Evolutionary conservation across 1,284 basidiomycete genomes (phyloP).

Genomic region (Irpex sp.): DNA sequence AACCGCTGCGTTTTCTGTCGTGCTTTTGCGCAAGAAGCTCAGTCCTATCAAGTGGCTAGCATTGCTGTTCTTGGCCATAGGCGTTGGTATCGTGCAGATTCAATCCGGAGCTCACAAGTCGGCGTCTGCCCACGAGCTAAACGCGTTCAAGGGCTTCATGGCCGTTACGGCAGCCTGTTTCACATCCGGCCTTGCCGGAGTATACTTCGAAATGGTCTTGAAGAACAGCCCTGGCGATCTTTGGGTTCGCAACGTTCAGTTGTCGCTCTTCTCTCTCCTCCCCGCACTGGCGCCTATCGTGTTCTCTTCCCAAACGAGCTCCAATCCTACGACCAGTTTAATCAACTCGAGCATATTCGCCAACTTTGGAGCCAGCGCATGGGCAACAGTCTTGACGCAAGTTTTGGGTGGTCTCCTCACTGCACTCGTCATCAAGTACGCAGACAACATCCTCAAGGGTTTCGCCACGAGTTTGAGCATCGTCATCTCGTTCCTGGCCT

Average conservation of each 20-base stretch:
- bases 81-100: constrained; percentile 91
- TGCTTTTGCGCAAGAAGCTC: constrained; percentile 76
- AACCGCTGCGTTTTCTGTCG: constrained; percentile 89
- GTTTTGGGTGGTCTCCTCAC: constrained; percentile 90
- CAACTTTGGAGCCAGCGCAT: constrained; percentile 88
- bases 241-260: constrained; percentile 96
- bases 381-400: constrained; percentile 87
- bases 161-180: constrained; percentile 92
- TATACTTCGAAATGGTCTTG: constrained; percentile 98
- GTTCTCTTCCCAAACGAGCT: constrained; percentile 30
- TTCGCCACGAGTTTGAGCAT: constrained; percentile 94
- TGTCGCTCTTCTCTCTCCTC: constrained; percentile 90
- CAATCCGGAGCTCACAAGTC: constrained; percentile 40
- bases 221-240: constrained; percentile 88
- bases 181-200: constrained; percentile 96
- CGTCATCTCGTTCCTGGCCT: constrained; percentile 89
- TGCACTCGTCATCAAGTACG: constrained; percentile 83
- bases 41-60: constrained; percentile 79
- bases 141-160: constrained; percentile 79
- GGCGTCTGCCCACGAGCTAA: constrained; percentile 32
- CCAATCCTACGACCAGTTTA: constrained; percentile 3
- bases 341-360: constrained; percentile 43
- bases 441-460: constrained; percentile 89
- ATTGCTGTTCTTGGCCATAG: constrained; percentile 79
- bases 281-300: constrained; percentile 87